Conservation (phyloP, 768 basidiomycete genomes). For the Boletus rex-veris region DNA sequence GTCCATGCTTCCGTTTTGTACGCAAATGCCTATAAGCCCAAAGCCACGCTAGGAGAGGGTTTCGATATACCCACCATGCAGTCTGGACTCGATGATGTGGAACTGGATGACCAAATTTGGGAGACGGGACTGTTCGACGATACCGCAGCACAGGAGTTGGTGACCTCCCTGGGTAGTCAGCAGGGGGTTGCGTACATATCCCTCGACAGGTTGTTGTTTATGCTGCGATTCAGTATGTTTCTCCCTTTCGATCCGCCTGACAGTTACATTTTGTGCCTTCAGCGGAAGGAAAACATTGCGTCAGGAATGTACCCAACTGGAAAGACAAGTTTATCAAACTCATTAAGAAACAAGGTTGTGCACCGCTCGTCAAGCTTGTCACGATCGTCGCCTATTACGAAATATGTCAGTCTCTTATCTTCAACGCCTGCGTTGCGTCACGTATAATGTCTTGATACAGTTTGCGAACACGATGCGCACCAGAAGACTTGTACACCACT, state of each 20-base stretch:
- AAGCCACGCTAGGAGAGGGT: constrained; percentile 18
- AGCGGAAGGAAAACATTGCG: constrained; percentile 20
- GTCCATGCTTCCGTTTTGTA: constrained; percentile 24
- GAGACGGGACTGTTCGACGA: constrained; percentile 22
- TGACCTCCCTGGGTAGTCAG: constrained; percentile 7
- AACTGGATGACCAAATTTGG: constrained; percentile 14
- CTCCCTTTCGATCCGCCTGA: not conserved
- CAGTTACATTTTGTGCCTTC: not conserved
- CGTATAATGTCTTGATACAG: not conserved
- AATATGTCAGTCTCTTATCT: constrained; percentile 9
- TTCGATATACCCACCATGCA: constrained; percentile 20
- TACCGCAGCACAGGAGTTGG: constrained; percentile 10
- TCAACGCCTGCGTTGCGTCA: not conserved
- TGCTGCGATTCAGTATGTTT: constrained; percentile 21
- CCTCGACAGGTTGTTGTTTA: constrained; percentile 10
- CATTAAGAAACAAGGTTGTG: constrained; percentile 9
- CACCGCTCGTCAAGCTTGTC: constrained; percentile 18
- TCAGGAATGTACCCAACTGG: constrained; percentile 16
- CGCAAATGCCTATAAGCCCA: constrained; percentile 20
- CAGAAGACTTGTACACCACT: not conserved
- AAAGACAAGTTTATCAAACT: constrained; percentile 5
- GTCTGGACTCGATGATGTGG: not conserved
- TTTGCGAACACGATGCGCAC: not conserved
- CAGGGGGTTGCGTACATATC: constrained; percentile 9
- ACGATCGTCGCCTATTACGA: constrained; percentile 23